A percentile compares a stretch with the other conserved stretches of the same genome.
These are phyloP conservation scores for Nothomitra cinnamomea DNA, from an alignment of 2,329 filamentous ascomycete species.

Conservation along the genomic window DNA sequence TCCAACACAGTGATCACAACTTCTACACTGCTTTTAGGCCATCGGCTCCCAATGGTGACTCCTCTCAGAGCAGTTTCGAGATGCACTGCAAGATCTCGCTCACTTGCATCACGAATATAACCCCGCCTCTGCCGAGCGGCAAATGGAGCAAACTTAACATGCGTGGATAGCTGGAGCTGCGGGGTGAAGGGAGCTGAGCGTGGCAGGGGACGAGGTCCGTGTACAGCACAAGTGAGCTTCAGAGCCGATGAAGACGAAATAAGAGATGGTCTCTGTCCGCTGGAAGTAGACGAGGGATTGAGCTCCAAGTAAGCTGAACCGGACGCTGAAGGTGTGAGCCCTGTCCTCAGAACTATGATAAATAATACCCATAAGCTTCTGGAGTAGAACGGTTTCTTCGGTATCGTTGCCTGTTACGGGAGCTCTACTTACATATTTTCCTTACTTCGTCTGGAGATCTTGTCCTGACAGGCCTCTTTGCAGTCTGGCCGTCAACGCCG, in stretches of 20 bases:
- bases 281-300: slow-evolving; percentile 33
- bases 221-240: slow-evolving; percentile 84
- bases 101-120: slow-evolving; percentile 69
- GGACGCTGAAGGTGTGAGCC: slow-evolving; percentile 80
- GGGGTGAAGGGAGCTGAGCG: slow-evolving; percentile 83
- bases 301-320: slow-evolving; percentile 78
- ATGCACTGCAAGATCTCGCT: slow-evolving; percentile 80
- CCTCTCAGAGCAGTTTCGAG: slow-evolving; percentile 81
- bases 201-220: slow-evolving; percentile 80
- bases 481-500: slow-evolving; percentile 27
- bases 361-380: slow-evolving; percentile 10
- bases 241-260: slow-evolving; percentile 47
- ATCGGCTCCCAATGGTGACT: slow-evolving; percentile 79
- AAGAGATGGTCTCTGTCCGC: slow-evolving; percentile 28
- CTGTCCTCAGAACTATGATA: slow-evolving; percentile 64
- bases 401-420: too few species aligned
- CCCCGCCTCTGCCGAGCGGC: slow-evolving; percentile 67
- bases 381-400: background rate
- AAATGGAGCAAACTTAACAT: slow-evolving; percentile 94
- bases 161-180: slow-evolving; percentile 77
- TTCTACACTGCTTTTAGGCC: slow-evolving; percentile 98
- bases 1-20: slow-evolving; percentile 86
- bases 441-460: slow-evolving; percentile 55
- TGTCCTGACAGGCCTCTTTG: slow-evolving; percentile 33
- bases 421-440: slow-evolving; percentile 57